Conservation (phyloP, 345 rosid genomes). For the Geranium rotundifolium region DNA sequence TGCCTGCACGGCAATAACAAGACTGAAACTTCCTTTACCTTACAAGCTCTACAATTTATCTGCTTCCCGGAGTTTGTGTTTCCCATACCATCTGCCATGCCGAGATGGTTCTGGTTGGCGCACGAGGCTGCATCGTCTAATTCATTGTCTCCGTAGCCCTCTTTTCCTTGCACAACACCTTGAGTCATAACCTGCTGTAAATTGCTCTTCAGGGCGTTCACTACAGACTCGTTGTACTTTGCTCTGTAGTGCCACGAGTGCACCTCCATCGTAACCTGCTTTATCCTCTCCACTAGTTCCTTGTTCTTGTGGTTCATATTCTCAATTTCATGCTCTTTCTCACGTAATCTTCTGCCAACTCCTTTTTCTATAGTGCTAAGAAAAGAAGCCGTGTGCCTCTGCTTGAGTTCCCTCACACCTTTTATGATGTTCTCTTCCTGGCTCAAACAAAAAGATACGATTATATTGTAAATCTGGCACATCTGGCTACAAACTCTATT, state of each 20-base stretch:
- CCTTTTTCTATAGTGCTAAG: slow-evolving; percentile 47
- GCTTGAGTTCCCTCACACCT: slow-evolving; percentile 42
- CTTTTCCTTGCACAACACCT: slow-evolving; percentile 34
- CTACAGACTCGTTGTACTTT: slow-evolving; percentile 55
- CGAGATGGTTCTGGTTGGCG: slow-evolving; percentile 21
- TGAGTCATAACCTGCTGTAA: slow-evolving; percentile 54
- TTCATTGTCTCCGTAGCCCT: slow-evolving; percentile 74
- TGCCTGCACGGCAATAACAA: slow-evolving; percentile 61
- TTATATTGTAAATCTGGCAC: background rate
- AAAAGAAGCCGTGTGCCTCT: slow-evolving; percentile 42
- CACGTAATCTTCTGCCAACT: slow-evolving; percentile 41
- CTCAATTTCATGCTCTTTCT: slow-evolving; percentile 52
- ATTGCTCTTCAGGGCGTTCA: slow-evolving; percentile 48
- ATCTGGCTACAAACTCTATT: background rate
- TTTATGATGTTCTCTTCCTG: slow-evolving; percentile 56
- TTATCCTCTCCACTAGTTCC: slow-evolving; percentile 51
- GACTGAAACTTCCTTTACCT: slow-evolving; percentile 37
- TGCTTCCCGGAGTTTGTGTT: slow-evolving; percentile 12
- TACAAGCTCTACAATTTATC: slow-evolving; percentile 44
- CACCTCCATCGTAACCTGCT: slow-evolving; percentile 41
- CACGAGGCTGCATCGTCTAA: slow-evolving; percentile 52
- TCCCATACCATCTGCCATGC: slow-evolving; percentile 15
- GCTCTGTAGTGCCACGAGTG: slow-evolving; percentile 65
- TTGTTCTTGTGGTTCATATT: slow-evolving; percentile 46
- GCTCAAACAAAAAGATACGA: slow-evolving; percentile 3